Base-by-base conservation (phyloP, 768 basidiomycete species). In the Collybia sordida region DNA sequence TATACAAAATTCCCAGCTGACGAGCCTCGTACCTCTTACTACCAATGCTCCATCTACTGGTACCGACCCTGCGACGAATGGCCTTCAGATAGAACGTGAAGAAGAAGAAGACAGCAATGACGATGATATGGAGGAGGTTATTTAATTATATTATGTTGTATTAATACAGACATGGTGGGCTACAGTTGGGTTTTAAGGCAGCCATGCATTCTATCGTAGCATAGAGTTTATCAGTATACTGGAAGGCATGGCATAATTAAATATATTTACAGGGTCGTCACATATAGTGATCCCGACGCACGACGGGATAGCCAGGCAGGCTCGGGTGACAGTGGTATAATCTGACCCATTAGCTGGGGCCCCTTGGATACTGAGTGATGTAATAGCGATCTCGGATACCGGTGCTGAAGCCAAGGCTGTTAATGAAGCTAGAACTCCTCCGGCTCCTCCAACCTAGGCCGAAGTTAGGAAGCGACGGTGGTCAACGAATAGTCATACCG, bases 81-180 rank as follows among this genome's bases (percentile, higher is more conserved):
- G 42, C 49, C 0, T 39, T 19, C 40, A n/a, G 28, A 17, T 36
- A 37, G 47, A 28, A 3, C 51, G 52, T 41, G 57, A 59, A 31
- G 54, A 59, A 41, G 59, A 60, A 25, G 59, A 59, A 34, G 70
- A 68, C 23, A 67, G 69, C 6, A 61, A 70, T 38, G 72, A 72
- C 40, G 73, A 71, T 46, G 74, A 77, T 56, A 77, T 77, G 74
- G 73, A 75, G 50, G 74, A 70, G 42, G 64, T 77, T 41, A 72
- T 72, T 21, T 74, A 60, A 51, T 27, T 34, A 22, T 15, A 28
- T 45, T 45, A 36, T 18, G 9, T 50, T 31, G 31, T 31, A 31
- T 14, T 31, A 11, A 31, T 12, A 31, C 9, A 14, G n/a, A n/a
- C n/a, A n/a, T n/a, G n/a, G n/a, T n/a, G n/a, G n/a, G n/a, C n/a